Evolutionary conservation across 306 rosid genomes (phyloP).

Genomic region (Cicer yamashitae): DNA sequence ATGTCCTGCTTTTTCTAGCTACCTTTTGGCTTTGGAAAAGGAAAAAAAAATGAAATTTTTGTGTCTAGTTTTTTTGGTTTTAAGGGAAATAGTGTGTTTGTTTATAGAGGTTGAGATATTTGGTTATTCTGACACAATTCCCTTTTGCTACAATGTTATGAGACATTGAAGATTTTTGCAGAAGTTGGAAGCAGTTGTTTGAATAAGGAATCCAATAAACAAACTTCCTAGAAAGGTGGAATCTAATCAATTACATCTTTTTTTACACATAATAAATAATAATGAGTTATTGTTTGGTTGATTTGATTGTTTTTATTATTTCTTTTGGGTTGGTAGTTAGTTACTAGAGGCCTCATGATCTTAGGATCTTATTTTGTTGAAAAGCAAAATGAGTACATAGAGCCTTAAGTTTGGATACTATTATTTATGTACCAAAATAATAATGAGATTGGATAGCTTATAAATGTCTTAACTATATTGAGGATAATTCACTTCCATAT

Average conservation of each 20-base stretch:
- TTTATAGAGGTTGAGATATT: conserved; percentile 39
- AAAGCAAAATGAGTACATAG: conserved; percentile 23
- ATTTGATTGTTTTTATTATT: conserved; percentile 29
- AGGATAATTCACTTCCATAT: not conserved
- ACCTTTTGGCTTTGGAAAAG: conserved; percentile 44
- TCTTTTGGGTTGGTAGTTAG: conserved; percentile 28
- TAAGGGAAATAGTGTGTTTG: conserved; percentile 45
- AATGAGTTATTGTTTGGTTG: conserved; percentile 20
- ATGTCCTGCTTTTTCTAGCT: conserved; percentile 44
- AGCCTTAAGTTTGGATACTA: not conserved
- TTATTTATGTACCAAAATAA: not conserved
- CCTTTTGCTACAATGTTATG: conserved; percentile 39
- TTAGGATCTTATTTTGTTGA: conserved; percentile 17
- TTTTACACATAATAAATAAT: not conserved
- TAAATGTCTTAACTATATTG: not conserved
- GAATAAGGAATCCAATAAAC: conserved; percentile 50
- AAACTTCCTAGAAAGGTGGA: conserved; percentile 36
- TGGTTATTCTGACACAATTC: conserved; percentile 37
- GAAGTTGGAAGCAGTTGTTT: conserved; percentile 39
- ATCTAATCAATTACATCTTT: conserved; percentile 38
- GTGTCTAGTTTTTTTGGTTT: conserved; percentile 45
- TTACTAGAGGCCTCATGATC: not conserved
- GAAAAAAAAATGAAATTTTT: conserved; percentile 32
- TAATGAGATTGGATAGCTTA: not conserved
- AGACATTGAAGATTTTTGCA: conserved; percentile 44